Conservation (phyloP, 768 basidiomycete genomes). For the Harrya chromipes region DNA sequence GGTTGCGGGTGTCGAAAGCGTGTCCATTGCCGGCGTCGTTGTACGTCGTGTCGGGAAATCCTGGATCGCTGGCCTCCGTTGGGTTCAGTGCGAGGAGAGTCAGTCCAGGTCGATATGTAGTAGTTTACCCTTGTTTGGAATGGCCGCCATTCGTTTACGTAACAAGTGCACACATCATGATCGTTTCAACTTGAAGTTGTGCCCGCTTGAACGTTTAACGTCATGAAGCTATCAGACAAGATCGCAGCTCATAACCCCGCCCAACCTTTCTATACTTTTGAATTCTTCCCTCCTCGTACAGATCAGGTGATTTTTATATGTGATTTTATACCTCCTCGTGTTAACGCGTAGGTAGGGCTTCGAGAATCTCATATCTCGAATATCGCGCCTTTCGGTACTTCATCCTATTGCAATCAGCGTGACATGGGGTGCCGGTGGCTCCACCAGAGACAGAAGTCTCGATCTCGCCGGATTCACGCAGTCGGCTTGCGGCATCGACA, state of each 20-base stretch:
- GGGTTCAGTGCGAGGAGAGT: not conserved
- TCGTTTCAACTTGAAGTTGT: no score
- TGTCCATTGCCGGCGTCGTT: constrained; percentile 39
- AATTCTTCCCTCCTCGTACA: constrained; percentile 96
- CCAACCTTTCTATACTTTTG: constrained; percentile 87
- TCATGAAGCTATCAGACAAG: constrained; percentile 70
- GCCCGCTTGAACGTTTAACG: no score
- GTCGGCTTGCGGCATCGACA: constrained; percentile 72
- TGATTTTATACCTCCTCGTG: not conserved
- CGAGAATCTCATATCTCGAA: constrained; percentile 85
- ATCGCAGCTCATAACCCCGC: constrained; percentile 43
- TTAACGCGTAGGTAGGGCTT: constrained; percentile 59
- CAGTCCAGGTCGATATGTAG: constrained; percentile 14
- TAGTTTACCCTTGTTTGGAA: constrained; percentile 29
- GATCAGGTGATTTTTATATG: constrained; percentile 57
- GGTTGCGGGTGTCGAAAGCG: constrained; percentile 62
- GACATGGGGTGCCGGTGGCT: constrained; percentile 98
- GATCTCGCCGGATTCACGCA: constrained; percentile 83
- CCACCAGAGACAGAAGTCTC: constrained; percentile 82
- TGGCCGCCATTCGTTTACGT: constrained; percentile 1
- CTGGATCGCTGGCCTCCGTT: not conserved
- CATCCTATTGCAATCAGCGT: constrained; percentile 84
- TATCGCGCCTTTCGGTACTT: constrained; percentile 74
- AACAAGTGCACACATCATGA: constrained; percentile 27
- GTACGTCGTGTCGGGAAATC: not conserved